Percentiles rank a stretch among this genome's conserved stretches.
phyloP scores from a whole-genome alignment of 2,329 filamentous ascomycete species.

The Diaporthe caulivora region DNA sequence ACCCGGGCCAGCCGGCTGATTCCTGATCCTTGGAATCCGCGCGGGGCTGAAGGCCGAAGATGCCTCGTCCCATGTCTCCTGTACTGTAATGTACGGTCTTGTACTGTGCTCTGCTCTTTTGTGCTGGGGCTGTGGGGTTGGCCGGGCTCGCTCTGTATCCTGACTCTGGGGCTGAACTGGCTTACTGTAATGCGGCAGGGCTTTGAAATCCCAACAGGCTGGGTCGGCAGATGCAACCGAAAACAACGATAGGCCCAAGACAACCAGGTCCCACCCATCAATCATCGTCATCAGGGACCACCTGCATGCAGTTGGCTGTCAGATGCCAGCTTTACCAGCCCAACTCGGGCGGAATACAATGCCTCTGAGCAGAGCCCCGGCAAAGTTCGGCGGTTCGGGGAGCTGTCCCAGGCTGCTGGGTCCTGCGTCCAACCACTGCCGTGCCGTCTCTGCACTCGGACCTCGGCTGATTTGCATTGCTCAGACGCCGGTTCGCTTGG shows the following conservation, averaged over 20 bases:
- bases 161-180: not conserved
- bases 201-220: slow-evolving; percentile 17
- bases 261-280: not conserved
- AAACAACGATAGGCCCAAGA: not conserved
- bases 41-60: slow-evolving; percentile 1
- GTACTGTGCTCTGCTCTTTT: not conserved
- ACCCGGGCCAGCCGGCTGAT: slow-evolving; percentile 20
- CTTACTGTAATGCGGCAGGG: not conserved
- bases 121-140: no score
- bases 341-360: not conserved
- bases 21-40: not conserved
- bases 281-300: not conserved
- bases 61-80: not conserved
- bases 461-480: slow-evolving; percentile 35
- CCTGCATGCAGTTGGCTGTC: slow-evolving; percentile 7
- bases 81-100: not conserved
- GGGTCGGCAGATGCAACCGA: slow-evolving; percentile 23
- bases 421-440: slow-evolving; percentile 23
- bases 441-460: slow-evolving; percentile 31
- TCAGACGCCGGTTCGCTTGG: slow-evolving; percentile 16
- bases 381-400: slow-evolving; percentile 24
- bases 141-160: not conserved
- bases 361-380: not conserved
- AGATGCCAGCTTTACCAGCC: slow-evolving; percentile 10
- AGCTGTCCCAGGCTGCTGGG: slow-evolving; percentile 10